phyloP scores from a whole-genome alignment of 2,329 filamentous ascomycete genomes.

The Neonectria sp. region DNA sequence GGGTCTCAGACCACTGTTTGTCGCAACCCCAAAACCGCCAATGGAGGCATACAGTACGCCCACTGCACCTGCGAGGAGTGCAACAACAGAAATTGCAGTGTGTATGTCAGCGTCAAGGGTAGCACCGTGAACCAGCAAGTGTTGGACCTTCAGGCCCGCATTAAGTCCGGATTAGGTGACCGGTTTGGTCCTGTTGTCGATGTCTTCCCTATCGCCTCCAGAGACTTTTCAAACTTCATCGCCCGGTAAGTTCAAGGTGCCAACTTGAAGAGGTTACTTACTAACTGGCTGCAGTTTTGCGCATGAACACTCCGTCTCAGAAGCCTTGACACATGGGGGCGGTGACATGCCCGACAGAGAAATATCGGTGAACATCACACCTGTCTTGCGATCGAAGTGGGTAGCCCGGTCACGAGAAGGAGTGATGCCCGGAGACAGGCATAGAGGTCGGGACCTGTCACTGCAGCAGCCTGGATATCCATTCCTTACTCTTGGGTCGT shows the following conservation, averaged over 20 bases:
- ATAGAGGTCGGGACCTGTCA: slow-evolving; percentile 10
- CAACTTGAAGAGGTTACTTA: not conserved
- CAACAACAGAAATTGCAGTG: slow-evolving; percentile 49
- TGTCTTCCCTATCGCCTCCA: slow-evolving; percentile 37
- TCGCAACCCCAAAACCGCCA: slow-evolving; percentile 39
- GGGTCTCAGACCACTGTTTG: slow-evolving; percentile 33
- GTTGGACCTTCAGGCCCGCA: slow-evolving; percentile 46
- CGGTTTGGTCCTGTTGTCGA: slow-evolving; percentile 52
- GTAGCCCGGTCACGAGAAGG: slow-evolving; percentile 8
- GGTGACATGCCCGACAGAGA: slow-evolving; percentile 46
- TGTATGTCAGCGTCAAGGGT: slow-evolving; percentile 45
- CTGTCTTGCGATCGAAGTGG: slow-evolving; percentile 54
- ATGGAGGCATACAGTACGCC: slow-evolving; percentile 42
- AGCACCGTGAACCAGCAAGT: not conserved
- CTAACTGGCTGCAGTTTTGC: slow-evolving; percentile 44
- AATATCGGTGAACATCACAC: slow-evolving; percentile 46
- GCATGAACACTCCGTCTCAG: slow-evolving; percentile 44
- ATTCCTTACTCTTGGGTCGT: not conserved
- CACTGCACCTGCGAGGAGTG: slow-evolving; percentile 51
- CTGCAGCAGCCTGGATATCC: slow-evolving; percentile 11
- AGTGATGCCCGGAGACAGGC: slow-evolving; percentile 6
- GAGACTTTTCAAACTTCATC: slow-evolving; percentile 40
- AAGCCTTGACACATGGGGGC: slow-evolving; percentile 44
- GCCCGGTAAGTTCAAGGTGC: slow-evolving; percentile 46
- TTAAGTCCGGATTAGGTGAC: slow-evolving; percentile 48